Base-by-base conservation (phyloP, 305 asterid species). In the Fraxinus nigra region DNA sequence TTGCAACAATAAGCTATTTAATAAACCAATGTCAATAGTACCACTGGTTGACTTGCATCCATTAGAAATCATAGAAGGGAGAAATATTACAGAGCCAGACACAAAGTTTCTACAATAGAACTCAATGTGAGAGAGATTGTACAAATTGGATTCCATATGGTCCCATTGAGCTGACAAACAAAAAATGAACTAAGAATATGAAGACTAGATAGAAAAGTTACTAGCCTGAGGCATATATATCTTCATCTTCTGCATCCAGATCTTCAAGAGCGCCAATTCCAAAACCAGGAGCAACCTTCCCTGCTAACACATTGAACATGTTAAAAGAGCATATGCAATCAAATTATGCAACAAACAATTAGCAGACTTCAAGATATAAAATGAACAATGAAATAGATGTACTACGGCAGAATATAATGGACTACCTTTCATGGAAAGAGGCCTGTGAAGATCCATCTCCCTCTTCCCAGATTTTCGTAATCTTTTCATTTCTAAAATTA, bases 211-310 rank as follows among this genome's bases (percentile, higher is more conserved):
- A 46, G 51, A 74, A 84, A 72, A 24, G 79, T 46, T 77, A 83
- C 89, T 82, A 82, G 93, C 99, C 97, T 78, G 95, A 82, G 83
- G 90, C 91, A 87, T 94, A 95, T 54, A 94, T 92, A 84, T 95
- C 99, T 87, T 91, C 98, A 89, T 95, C 99, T 89, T 95, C 99
- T 77, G 86, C 93, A 87, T 93, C 99, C 79, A 94, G 87, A 70
- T 95, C 98, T 90, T 95, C 99, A 72, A 95, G 98, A 80, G 97
- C 99, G 69, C 99, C 99, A 69, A 94, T 90, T 70, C 99, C 97
- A 86, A 95, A 95, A 88, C 99, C 99, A 80, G 99, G 97, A 83
- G 92, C 97, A 61, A 85, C 78, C 90, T 91, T 95, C 85, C 92
- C 97, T 90, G 97, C 84, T 83, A 87, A 79, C 75, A 69, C 75